Evolutionary conservation across 73 alveolate species (phyloP).

Genomic region (Durusdinium trenchii): DNA sequence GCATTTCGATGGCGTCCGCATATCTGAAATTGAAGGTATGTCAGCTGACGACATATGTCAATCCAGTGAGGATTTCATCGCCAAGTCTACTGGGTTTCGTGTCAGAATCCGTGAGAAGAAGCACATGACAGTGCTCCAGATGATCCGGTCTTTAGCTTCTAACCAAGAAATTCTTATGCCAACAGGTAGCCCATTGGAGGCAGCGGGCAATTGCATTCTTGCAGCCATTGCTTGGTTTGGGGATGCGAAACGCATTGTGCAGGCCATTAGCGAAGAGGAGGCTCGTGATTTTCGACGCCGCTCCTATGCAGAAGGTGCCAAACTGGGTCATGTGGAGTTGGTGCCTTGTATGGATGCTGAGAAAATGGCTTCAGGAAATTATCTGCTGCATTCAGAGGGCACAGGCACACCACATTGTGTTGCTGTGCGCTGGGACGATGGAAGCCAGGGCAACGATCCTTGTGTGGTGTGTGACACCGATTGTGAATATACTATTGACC

Average conservation of each 20-base stretch:
- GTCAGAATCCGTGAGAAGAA: constrained; percentile 9
- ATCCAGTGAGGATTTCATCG: not conserved
- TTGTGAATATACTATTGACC: not conserved
- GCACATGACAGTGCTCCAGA: not conserved
- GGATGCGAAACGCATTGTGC: not conserved
- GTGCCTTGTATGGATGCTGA: not conserved
- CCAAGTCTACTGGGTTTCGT: not conserved
- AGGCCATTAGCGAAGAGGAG: not conserved
- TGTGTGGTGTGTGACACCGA: not conserved
- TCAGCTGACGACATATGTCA: not conserved
- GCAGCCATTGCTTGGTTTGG: not conserved
- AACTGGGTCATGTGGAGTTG: not conserved
- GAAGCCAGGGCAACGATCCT: not conserved
- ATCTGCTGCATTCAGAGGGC: not conserved
- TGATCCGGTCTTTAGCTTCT: not conserved
- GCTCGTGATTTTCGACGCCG: not conserved
- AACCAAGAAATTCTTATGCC: too few species aligned
- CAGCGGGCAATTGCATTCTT: constrained; percentile 4
- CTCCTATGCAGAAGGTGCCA: not conserved
- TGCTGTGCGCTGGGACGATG: not conserved
- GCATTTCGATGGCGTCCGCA: constrained; percentile 68
- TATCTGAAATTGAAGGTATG: not conserved
- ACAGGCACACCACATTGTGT: constrained; percentile 21
- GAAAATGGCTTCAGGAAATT: not conserved
- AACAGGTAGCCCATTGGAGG: not conserved